Evolutionary conservation across 352 stramenopile species (phyloP), one percentile per base, ranked within the genome.

Genomic region (Phytopythium boreale): DNA sequence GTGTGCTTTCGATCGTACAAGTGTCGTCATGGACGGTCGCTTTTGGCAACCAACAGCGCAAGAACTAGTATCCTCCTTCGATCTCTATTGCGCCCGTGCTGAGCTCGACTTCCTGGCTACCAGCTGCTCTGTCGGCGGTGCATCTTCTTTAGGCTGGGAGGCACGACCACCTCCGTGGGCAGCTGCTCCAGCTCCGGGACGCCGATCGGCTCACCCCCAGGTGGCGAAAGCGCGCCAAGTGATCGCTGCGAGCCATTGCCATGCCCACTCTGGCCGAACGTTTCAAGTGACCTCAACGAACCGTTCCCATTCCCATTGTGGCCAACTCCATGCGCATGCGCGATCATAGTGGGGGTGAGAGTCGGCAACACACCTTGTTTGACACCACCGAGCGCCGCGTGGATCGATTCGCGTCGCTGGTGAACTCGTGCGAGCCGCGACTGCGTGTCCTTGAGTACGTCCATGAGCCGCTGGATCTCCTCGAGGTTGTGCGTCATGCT

Each of bases 401-500:
- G 74, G 47, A 85, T 63, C 26, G 77, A 76, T 29, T 81, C 68
- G 7, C 71, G 64, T 20, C 72, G 68, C 52, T 80, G 72, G 20
- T 86, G 77, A 4, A 82, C 77, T 2, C 70, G 72, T 46, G 71
- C 70, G 27, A 84, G 71, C 10, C 75, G 79, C 4, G 53, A 59
- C 56, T 83, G 75, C 19, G 75, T 66, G 17, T 56, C 68, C 41
- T 73, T 76, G 50, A 86, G 69, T 7, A 61, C 62, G 19, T 82
- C 71, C 10, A 83, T 60, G 37, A 86, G 53, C 3, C 72, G 72
- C 58, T 79, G 70, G 29, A 82, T 76, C 44, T 85, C 69, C 11
- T 79, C 66, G 10, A 85, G 65, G 55, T 72, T 82, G 31, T 71
- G 26, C 26, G 72, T 76, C 73, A 86, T 82, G 49, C 51, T 76